Base-by-base conservation (phyloP, 805 yeast species). In the Priceomyces melissophilus region DNA sequence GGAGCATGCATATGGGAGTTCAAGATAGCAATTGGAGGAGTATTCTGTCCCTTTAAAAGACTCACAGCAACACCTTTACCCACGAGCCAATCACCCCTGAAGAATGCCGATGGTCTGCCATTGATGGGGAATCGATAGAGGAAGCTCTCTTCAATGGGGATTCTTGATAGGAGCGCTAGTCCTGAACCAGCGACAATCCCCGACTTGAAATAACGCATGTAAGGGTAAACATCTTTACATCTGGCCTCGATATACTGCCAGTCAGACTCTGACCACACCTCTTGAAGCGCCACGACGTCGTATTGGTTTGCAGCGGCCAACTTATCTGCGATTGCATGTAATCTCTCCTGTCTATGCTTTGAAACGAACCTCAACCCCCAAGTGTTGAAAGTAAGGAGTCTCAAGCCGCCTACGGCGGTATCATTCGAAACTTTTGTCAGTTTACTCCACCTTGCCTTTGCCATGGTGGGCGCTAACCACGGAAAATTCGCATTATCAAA, bases 1-100 rank as follows among this genome's bases (percentile, higher is more conserved):
- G 99, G 99, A 1, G 99, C 99, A 61, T 93, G 99, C 93, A 93
- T 84, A 60, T 93, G 99, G 12, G 96, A 82, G 56, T 90, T 91
- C 55, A 93, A 65, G 4, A 93, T 63, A 2, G 95, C 97, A 31
- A 93, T 65, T 4, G 83, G 84, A 12, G 65, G 67, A 0, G 71
- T 63, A 12, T 56, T 52, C 2, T 76, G 63, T 4, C 86, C 82
- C 41, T 67, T 67, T 32, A 93, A 65, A 11, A 63, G 43, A 0
- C 95, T 84, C 3, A 88, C 79, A 1, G 95, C 84, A 13, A 88
- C 78, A 7, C 91, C 76, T 58, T 93, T 93, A 7, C 99, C 99
- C 15, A 93, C 99, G 50, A 78, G 87, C 96, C 97, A 93, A 60
- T 93, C 99, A 29, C 99, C 99, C 43, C 98, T 69, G 67, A 79